Percentiles rank a stretch among this genome's conserved stretches.
phyloP scores from a whole-genome alignment of 2,329 filamentous ascomycete genomes.

The Verticillium nubilum region DNA sequence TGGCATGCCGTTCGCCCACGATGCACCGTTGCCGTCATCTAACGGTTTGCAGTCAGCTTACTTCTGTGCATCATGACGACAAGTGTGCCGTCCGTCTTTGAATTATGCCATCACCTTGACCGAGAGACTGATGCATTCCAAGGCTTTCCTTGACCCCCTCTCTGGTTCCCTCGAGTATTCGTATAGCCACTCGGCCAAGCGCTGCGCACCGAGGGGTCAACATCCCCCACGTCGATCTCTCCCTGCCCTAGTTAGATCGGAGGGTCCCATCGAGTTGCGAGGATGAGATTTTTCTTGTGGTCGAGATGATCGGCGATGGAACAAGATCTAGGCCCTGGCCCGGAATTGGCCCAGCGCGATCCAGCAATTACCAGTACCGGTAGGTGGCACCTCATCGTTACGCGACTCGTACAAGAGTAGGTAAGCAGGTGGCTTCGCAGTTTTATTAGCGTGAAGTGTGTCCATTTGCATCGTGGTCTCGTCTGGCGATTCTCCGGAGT shows the following conservation, averaged over 20 bases:
- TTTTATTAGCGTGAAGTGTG: not conserved
- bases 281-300: not conserved
- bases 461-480: not conserved
- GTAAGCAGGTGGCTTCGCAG: not conserved
- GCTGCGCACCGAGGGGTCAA: not conserved
- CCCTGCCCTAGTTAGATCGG: not conserved
- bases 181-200: not conserved
- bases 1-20: not conserved
- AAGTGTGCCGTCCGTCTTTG: not conserved
- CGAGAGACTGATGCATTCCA: not conserved
- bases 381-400: not conserved
- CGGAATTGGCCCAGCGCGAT: not conserved
- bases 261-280: not conserved
- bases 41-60: not conserved
- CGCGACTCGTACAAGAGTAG: not conserved
- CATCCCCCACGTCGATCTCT: not conserved
- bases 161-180: not conserved
- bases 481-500: not conserved
- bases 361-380: too few relatives aligned
- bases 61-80: not conserved
- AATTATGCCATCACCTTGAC: not conserved
- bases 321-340: not conserved
- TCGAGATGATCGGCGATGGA: not conserved
- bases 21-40: not conserved
- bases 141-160: not conserved